Percentiles rank a stretch among this genome's conserved stretches.
Evolutionary conservation across 1,284 basidiomycete species (phyloP).

Genomic region (Boletellus dicymbophilus): DNA sequence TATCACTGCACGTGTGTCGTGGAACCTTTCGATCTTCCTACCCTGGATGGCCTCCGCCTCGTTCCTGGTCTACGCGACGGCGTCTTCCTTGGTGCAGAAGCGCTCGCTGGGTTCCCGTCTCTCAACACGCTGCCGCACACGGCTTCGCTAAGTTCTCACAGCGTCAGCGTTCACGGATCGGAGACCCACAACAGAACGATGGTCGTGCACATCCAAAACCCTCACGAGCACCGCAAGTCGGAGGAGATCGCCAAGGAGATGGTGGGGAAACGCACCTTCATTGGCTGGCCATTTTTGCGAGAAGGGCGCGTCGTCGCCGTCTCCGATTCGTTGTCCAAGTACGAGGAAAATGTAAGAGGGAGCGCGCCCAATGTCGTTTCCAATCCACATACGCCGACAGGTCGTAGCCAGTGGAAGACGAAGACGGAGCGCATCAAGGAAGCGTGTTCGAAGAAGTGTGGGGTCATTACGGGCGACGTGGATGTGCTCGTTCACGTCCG

Average conservation of each 20-base stretch:
- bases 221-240: constrained; percentile 66
- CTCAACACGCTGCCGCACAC: constrained; percentile 87
- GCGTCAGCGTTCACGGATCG: constrained; percentile 92
- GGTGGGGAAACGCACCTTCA: constrained; percentile 79
- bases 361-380: constrained; percentile 58
- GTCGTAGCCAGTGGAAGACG: constrained; percentile 70
- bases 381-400: constrained; percentile 72
- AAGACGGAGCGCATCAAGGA: constrained; percentile 83
- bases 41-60: constrained; percentile 84
- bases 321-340: constrained; percentile 88
- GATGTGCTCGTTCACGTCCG: constrained; percentile 85
- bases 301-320: constrained; percentile 89
- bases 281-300: constrained; percentile 93
- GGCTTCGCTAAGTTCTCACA: constrained; percentile 79
- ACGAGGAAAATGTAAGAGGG: constrained; percentile 72
- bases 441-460: constrained; percentile 88
- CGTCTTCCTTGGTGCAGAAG: constrained; percentile 83
- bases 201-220: constrained; percentile 84
- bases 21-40: constrained; percentile 86
- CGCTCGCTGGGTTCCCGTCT: constrained; percentile 95
- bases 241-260: constrained; percentile 77
- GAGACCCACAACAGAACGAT: constrained; percentile 93
- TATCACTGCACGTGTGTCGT: constrained; percentile 78
- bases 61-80: constrained; percentile 89
- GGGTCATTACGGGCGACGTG: constrained; percentile 83